Percentiles rank a stretch among this genome's conserved stretches.
Conservation (phyloP, 768 basidiomycete genomes). For the Russula ochroleuca region DNA sequence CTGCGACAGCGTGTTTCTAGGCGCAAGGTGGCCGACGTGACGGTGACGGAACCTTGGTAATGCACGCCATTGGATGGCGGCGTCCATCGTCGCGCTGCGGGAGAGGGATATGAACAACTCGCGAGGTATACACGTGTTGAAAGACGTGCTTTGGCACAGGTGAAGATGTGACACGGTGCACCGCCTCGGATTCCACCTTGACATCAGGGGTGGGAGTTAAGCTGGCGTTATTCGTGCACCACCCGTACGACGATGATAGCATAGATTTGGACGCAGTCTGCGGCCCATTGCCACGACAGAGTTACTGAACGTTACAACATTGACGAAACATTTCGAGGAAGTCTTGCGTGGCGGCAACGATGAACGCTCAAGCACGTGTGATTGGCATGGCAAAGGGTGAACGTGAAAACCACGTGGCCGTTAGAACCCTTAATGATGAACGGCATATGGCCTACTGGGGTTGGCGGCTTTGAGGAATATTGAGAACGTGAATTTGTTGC, state of each 20-base stretch:
- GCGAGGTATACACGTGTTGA: slow-evolving; percentile 25
- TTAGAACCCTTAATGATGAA: not conserved
- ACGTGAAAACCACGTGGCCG: slow-evolving; percentile 14
- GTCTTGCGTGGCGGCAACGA: not conserved
- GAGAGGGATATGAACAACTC: slow-evolving; percentile 7
- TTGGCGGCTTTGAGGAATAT: not conserved
- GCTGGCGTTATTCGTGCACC: not conserved
- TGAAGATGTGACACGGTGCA: slow-evolving; percentile 14
- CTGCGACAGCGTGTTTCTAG: slow-evolving; percentile 20
- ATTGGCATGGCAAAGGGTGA: slow-evolving; percentile 14
- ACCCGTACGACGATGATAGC: not conserved
- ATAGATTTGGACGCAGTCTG: not conserved
- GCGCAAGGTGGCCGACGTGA: slow-evolving; percentile 15
- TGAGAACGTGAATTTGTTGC: not conserved
- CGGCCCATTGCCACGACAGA: not conserved
- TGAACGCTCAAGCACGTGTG: slow-evolving; percentile 11
- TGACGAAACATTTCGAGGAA: not conserved
- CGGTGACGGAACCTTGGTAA: not conserved
- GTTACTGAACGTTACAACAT: not conserved
- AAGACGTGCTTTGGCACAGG: slow-evolving; percentile 14
- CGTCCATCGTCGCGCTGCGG: not conserved
- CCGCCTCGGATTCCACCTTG: not conserved
- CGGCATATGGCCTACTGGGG: not conserved
- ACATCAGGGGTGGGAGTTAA: not conserved
- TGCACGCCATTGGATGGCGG: not conserved